Base-by-base conservation (phyloP, 768 basidiomycete genomes). In the Tephrocybe sp. region DNA sequence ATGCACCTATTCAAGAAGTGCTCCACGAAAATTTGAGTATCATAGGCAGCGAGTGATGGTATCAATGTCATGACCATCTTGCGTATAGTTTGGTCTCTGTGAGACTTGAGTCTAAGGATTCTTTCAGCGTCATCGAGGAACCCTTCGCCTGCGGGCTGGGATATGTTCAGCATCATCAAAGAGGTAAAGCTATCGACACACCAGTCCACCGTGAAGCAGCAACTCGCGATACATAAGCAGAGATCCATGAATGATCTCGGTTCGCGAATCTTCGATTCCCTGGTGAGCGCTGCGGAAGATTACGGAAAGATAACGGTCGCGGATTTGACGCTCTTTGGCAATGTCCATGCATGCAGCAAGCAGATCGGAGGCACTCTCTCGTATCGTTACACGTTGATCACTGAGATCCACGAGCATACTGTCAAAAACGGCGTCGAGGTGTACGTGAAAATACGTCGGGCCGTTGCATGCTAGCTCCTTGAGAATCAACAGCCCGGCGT, bases 41-140 rank as follows among this genome's bases (percentile, higher is more conserved):
- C 93, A 65, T 98, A 99, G 3, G 87, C 86, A 19, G 95, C 96
- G 53, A 98, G 82, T 4, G 91, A 90, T 0, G 97, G 96, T 37
- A 99, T 94, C 62, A 99, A 83, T 7, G 90, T 89, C 61, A 98
- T 94, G 52, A 98, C 95, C 73, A 92, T 93, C 67, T 91, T 89
- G 37, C 93, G 85, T 51, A 99, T 88, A 31, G 92, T 80, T 16
- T 80, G 72, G 59, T 99, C 97, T 55, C 92, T 80, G 64, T 92
- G 89, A 8, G 87, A 80, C 65, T 86, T 87, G 75, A 95, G 97
- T 30, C 84, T 81, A 22, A 98, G 76, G 40, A 98, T 91, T 56
- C 90, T 84, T 46, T 98, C 95, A 52, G 92, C 92, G 5, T 91
- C 87, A 56, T 89, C 87, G 36, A 88, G 65, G 63, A 92, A 98